Conservation (phyloP, 495 filamentous ascomycete species). For the Melanomma pulvis-pyrius region DNA sequence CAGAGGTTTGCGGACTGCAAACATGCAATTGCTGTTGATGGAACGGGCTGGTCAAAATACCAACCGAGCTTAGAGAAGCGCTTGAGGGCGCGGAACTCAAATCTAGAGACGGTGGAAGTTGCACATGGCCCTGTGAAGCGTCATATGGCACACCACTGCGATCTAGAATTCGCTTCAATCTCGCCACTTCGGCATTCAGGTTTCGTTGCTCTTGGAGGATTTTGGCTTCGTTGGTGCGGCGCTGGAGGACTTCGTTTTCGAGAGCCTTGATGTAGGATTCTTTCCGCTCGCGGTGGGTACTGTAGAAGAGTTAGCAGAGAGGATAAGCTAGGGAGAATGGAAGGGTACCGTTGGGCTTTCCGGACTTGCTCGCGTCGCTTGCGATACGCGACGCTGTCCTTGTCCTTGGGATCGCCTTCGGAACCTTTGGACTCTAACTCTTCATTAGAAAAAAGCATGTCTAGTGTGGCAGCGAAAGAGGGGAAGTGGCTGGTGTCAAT, state of each 20-base stretch:
- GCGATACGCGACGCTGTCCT: slow-evolving; percentile 26
- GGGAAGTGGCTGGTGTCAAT: not conserved
- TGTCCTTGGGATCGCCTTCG: slow-evolving; percentile 13
- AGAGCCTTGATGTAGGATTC: slow-evolving; percentile 48
- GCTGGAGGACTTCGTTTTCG: slow-evolving; percentile 45
- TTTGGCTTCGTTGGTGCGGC: slow-evolving; percentile 42
- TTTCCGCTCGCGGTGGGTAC: slow-evolving; percentile 50
- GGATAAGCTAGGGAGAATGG: not conserved
- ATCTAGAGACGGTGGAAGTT: not conserved
- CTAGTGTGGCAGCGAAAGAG: not conserved
- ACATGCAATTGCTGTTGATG: slow-evolving; percentile 29
- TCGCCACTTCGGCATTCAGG: slow-evolving; percentile 19
- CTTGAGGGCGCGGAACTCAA: too few species aligned
- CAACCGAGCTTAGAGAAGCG: not conserved
- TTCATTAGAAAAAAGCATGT: not conserved
- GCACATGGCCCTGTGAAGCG: not conserved
- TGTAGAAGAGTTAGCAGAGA: slow-evolving; percentile 2
- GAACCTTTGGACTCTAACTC: not conserved
- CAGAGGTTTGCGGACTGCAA: not conserved
- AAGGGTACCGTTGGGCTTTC: slow-evolving; percentile 27
- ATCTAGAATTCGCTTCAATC: slow-evolving; percentile 19
- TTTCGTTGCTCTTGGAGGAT: slow-evolving; percentile 38
- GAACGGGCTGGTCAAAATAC: slow-evolving; percentile 7
- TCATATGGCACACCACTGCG: slow-evolving; percentile 24
- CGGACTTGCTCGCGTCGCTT: slow-evolving; percentile 35